A percentile compares a stretch with the other conserved stretches of the same genome.
Conservation (phyloP, 169 alveolate species). For the Plasmodium yoelii region DNA sequence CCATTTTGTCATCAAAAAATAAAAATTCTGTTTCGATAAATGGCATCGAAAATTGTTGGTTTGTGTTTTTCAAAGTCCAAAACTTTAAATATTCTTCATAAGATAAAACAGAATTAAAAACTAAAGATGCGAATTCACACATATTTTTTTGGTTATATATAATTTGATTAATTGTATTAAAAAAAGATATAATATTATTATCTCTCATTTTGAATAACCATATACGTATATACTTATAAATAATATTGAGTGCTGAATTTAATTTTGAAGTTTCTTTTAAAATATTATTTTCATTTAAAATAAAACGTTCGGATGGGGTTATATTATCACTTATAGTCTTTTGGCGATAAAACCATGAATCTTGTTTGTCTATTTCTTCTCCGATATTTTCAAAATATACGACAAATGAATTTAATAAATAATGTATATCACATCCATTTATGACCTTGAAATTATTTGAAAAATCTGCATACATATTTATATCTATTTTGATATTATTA, state of each 20-base stretch:
- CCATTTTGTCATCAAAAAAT: not conserved
- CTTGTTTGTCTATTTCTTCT: conserved; percentile 46
- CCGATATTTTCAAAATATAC: conserved; percentile 70
- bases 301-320: not conserved
- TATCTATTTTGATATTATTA: not conserved
- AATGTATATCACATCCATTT: conserved; percentile 21
- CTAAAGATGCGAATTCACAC: conserved; percentile 40
- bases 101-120: conserved; percentile 66
- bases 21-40: conserved; percentile 43
- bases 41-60: conserved; percentile 1
- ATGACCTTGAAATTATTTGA: not conserved
- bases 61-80: conserved; percentile 28
- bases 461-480: not conserved
- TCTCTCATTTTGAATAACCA: conserved; percentile 56
- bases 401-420: conserved; percentile 27
- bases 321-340: not conserved
- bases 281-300: conserved; percentile 23
- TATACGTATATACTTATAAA: conserved; percentile 56
- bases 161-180: conserved; percentile 26
- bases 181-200: conserved; percentile 20
- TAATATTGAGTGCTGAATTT: conserved; percentile 58
- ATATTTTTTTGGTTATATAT: conserved; percentile 28
- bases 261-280: conserved; percentile 41
- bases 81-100: conserved; percentile 54
- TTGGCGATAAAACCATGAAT: conserved; percentile 56